phyloP scores from a whole-genome alignment of 2,329 filamentous ascomycete genomes.

The Aureobasidium sp. region DNA sequence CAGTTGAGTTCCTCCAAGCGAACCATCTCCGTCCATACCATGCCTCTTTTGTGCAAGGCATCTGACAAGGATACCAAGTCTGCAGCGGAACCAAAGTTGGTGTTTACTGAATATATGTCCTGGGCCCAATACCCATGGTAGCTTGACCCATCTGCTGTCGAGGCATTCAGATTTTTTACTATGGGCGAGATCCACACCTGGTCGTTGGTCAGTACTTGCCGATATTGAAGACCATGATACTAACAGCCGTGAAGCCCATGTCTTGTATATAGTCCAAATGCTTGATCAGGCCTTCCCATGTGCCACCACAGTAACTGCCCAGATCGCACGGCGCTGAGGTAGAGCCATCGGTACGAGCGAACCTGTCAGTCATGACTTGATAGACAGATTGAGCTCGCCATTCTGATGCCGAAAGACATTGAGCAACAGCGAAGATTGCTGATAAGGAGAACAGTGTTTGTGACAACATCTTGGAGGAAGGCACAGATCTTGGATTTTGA shows the following conservation, averaged over 20 bases:
- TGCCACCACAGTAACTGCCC: slow-evolving; percentile 53
- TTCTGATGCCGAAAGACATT: slow-evolving; percentile 22
- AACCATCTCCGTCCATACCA: slow-evolving; percentile 23
- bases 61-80: slow-evolving; percentile 31
- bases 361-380: slow-evolving; percentile 38
- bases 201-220: background rate
- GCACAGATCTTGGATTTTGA: background rate
- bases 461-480: background rate
- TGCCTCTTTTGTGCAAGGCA: slow-evolving; percentile 30
- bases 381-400: slow-evolving; percentile 37
- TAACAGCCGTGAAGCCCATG: slow-evolving; percentile 53
- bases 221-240: slow-evolving; percentile 19
- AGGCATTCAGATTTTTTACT: slow-evolving; percentile 35
- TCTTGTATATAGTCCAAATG: slow-evolving; percentile 57
- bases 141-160: slow-evolving; percentile 31
- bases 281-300: slow-evolving; percentile 51
- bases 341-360: slow-evolving; percentile 34
- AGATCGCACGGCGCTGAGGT: slow-evolving; percentile 30
- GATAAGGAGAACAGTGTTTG: background rate
- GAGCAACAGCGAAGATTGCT: background rate
- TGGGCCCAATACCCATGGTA: slow-evolving; percentile 54
- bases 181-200: slow-evolving; percentile 50
- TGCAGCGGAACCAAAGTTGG: slow-evolving; percentile 31
- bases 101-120: slow-evolving; percentile 39
- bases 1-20: slow-evolving; percentile 3